Evolutionary conservation across 441 rosid species (phyloP).

Genomic region (Euphorbia corollata): DNA sequence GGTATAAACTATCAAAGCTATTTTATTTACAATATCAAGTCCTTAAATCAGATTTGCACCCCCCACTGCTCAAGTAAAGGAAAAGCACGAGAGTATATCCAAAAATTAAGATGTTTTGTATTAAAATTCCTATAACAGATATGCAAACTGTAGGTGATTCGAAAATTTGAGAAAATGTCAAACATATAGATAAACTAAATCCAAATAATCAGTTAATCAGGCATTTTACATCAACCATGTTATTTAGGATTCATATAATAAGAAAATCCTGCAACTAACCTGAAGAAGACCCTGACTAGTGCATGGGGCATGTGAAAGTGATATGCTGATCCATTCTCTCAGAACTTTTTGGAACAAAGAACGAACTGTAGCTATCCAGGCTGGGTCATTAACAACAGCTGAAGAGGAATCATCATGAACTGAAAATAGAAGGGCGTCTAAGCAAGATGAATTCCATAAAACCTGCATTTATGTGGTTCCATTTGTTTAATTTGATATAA

Average conservation of each 20-base stretch:
- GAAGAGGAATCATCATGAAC: too few relatives aligned
- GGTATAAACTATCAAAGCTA: neutral
- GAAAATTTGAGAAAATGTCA: constrained; percentile 10
- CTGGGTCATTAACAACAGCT: too few relatives aligned
- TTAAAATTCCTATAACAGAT: constrained; percentile 9
- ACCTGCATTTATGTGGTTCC: constrained; percentile 48
- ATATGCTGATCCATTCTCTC: too few relatives aligned
- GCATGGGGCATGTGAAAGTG: too few relatives aligned
- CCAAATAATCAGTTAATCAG: too few relatives aligned
- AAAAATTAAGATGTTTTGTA: constrained; percentile 1
- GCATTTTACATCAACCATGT: too few relatives aligned
- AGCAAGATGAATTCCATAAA: constrained; percentile 92
- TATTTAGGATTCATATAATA: too few relatives aligned
- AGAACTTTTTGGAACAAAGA: too few relatives aligned
- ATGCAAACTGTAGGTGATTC: neutral
- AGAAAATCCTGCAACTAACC: too few relatives aligned
- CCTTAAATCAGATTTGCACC: constrained; percentile 1
- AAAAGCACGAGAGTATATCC: neutral
- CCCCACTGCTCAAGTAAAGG: neutral
- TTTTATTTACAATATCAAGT: neutral
- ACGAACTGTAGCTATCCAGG: too few relatives aligned
- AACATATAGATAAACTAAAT: neutral
- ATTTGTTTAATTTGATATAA: constrained; percentile 13
- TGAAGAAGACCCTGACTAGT: too few relatives aligned
- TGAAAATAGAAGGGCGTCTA: constrained; percentile 37